These are phyloP conservation scores for Naematelia encephala DNA, from an alignment of 768 basidiomycete genomes.

Conservation along the genomic window DNA sequence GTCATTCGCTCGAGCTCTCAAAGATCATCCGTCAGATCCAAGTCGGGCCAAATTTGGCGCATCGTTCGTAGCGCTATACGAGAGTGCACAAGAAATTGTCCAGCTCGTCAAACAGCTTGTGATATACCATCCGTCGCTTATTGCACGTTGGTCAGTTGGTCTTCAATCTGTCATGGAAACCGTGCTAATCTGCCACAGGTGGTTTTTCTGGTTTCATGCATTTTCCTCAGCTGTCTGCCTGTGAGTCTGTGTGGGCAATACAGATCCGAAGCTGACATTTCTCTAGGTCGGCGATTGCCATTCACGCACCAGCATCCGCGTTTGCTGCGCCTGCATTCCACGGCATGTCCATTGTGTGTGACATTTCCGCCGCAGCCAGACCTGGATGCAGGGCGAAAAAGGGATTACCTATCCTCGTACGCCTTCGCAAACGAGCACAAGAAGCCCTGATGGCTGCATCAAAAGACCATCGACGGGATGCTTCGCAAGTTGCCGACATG, in stretches of 20 bases:
- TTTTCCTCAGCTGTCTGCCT: constrained; percentile 47
- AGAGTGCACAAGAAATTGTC: constrained; percentile 46
- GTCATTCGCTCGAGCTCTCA: constrained; percentile 39
- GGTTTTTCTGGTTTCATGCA: constrained; percentile 46
- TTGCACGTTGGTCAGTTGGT: constrained; percentile 40
- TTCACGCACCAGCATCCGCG: constrained; percentile 39
- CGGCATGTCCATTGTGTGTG: constrained; percentile 45
- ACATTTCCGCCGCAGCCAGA: constrained; percentile 43
- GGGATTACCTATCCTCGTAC: constrained; percentile 40
- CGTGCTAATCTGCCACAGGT: constrained; percentile 7
- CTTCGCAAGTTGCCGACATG: not conserved
- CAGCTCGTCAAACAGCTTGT: constrained; percentile 45
- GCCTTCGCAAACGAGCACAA: constrained; percentile 41
- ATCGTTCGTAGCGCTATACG: constrained; percentile 42
- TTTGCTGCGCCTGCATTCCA: constrained; percentile 46
- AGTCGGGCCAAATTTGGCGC: constrained; percentile 29
- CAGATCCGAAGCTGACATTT: constrained; percentile 3
- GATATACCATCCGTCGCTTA: constrained; percentile 46
- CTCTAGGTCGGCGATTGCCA: constrained; percentile 44
- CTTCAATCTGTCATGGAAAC: not conserved
- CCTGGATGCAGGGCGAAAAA: constrained; percentile 47
- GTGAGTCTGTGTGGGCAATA: constrained; percentile 19
- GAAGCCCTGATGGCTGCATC: constrained; percentile 27
- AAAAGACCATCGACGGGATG: not conserved
- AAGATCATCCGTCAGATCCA: constrained; percentile 43